Evolutionary conservation across 1,284 basidiomycete species (phyloP).

Genomic region (Marasmius sp.): DNA sequence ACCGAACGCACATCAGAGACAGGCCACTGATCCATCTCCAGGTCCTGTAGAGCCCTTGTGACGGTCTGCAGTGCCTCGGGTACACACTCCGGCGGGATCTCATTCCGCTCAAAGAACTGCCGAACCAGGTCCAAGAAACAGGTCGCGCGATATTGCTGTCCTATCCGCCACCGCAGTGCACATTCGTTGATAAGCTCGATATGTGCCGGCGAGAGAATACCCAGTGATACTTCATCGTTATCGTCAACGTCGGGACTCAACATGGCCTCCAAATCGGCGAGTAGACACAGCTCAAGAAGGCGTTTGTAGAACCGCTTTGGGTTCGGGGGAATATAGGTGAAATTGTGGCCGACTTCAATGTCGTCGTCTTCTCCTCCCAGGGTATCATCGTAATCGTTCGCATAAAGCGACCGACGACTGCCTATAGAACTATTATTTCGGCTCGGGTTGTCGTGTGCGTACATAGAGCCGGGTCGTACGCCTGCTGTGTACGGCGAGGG

Average conservation of each 20-base stretch:
- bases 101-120: constrained; percentile 84
- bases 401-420: constrained; percentile 61
- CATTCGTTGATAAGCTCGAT: constrained; percentile 87
- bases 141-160: constrained; percentile 73
- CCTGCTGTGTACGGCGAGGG: constrained; percentile 37
- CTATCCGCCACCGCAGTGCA: constrained; percentile 87
- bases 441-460: constrained; percentile 39
- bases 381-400: constrained; percentile 33
- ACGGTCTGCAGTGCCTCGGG: constrained; percentile 84
- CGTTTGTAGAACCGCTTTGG: constrained; percentile 84
- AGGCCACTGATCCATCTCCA: constrained; percentile 78
- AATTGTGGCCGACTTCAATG: constrained; percentile 72
- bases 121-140: constrained; percentile 89
- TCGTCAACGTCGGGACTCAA: constrained; percentile 85
- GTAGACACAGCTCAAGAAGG: constrained; percentile 82
- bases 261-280: constrained; percentile 89
- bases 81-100: constrained; percentile 93
- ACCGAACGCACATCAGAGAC: constrained; percentile 68
- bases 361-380: constrained; percentile 51
- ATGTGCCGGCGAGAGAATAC: constrained; percentile 85
- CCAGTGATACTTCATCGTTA: constrained; percentile 93
- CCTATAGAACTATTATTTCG: constrained; percentile 48
- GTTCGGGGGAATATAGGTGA: constrained; percentile 90
- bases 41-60: constrained; percentile 68
- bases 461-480: constrained; percentile 53